A percentile compares a stretch with the other conserved stretches of the same genome.
Evolutionary conservation across 2,329 filamentous ascomycete species (phyloP).

Genomic region (Colletotrichum euphorbiae): DNA sequence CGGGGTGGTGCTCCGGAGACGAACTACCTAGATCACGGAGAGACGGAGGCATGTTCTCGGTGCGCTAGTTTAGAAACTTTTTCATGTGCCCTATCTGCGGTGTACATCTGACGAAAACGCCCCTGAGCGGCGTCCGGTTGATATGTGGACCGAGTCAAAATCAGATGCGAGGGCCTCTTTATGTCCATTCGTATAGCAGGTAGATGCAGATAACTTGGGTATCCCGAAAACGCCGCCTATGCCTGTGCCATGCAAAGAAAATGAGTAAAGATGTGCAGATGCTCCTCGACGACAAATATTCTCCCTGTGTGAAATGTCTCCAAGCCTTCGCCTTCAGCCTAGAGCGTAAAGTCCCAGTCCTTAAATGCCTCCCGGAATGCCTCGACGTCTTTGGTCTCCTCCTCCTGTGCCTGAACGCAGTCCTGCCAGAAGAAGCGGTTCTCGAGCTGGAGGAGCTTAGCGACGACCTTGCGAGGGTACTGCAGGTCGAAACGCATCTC

Average conservation of each 20-base stretch:
- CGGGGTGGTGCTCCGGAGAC: background rate
- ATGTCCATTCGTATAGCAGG: conserved; percentile 4
- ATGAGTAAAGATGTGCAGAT: conserved; percentile 8
- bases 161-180: background rate
- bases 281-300: background rate
- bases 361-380: conserved; percentile 86
- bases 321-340: conserved; percentile 21
- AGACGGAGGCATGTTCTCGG: background rate
- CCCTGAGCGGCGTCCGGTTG: background rate
- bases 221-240: conserved; percentile 38
- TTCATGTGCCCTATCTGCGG: background rate
- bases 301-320: background rate
- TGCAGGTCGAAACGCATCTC: conserved; percentile 88
- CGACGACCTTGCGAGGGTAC: conserved; percentile 88
- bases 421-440: conserved; percentile 86
- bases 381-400: conserved; percentile 83
- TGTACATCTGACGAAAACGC: conserved; percentile 9
- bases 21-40: background rate
- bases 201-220: conserved; percentile 35
- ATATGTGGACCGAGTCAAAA: conserved; percentile 10
- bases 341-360: conserved; percentile 83
- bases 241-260: conserved; percentile 26
- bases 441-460: conserved; percentile 86
- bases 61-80: background rate
- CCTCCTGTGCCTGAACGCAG: conserved; percentile 79